phyloP scores from a whole-genome alignment of 2,329 filamentous ascomycete genomes.

The Alternaria novae-zelandiae region DNA sequence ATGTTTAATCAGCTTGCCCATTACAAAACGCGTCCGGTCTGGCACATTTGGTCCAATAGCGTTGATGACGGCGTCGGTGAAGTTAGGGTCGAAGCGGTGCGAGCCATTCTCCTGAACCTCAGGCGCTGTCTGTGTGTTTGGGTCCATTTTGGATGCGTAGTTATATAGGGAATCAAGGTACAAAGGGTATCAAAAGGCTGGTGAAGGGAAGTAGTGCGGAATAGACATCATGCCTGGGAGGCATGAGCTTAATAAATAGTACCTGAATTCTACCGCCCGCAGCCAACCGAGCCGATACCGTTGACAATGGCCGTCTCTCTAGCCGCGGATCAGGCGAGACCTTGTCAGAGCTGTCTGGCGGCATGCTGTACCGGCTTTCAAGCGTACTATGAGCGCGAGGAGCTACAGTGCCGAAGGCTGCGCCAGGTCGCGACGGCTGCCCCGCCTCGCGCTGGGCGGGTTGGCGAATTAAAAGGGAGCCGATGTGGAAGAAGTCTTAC shows the following conservation, averaged over 20 bases:
- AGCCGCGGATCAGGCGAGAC: conserved; percentile 29
- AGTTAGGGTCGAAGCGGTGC: conserved; percentile 73
- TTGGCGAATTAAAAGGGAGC: conserved; percentile 64
- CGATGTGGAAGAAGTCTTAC: conserved; percentile 33
- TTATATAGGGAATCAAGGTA: background rate
- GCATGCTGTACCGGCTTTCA: conserved; percentile 28
- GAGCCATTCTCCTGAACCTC: conserved; percentile 25
- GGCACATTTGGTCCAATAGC: conserved; percentile 73
- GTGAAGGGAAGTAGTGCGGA: background rate
- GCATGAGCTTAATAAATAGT: conserved; percentile 26
- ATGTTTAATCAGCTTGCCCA: conserved; percentile 70
- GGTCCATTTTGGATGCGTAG: conserved; percentile 15
- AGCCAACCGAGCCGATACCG: conserved; percentile 26
- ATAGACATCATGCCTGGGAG: conserved; percentile 9
- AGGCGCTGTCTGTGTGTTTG: conserved; percentile 31
- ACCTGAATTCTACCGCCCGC: background rate
- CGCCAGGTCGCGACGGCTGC: conserved; percentile 17
- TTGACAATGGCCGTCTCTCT: conserved; percentile 31
- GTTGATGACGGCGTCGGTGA: conserved; percentile 76
- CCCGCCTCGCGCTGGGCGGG: conserved; percentile 21
- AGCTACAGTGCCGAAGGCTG: conserved; percentile 29
- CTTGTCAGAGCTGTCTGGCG: conserved; percentile 17
- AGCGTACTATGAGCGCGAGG: conserved; percentile 1
- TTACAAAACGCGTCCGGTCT: conserved; percentile 68
- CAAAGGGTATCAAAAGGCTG: background rate